Evolutionary conservation across 805 yeast genomes (phyloP).

Genomic region (Ascoidea asiatica): DNA sequence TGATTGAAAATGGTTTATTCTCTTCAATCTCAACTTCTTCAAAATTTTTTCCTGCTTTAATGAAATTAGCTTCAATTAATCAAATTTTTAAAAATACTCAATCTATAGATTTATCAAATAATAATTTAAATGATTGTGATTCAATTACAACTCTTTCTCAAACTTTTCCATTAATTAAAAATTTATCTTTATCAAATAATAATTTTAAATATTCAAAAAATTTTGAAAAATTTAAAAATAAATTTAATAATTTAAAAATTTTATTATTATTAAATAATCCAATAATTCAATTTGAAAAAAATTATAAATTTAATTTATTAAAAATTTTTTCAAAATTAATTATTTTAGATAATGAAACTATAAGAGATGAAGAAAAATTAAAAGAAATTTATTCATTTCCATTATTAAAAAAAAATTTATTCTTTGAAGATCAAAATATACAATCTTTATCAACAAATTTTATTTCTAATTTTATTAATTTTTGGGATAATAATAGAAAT

Average conservation of each 20-base stretch:
- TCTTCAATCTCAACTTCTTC: conserved; percentile 46
- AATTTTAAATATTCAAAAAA: conserved; percentile 41
- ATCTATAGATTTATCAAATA: conserved; percentile 56
- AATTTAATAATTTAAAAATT: conserved; percentile 62
- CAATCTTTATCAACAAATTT: conserved; percentile 67
- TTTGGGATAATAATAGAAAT: conserved; percentile 70
- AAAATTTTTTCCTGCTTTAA: conserved; percentile 81
- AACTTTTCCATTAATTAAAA: conserved; percentile 62
- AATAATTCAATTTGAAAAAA: conserved; percentile 22
- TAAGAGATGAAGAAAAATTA: conserved; percentile 62
- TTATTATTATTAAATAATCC: conserved; percentile 74
- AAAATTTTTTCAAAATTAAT: conserved; percentile 68
- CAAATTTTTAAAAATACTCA: conserved; percentile 29
- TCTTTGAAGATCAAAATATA: conserved; percentile 67
- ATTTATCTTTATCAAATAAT: conserved; percentile 73
- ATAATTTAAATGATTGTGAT: conserved; percentile 44
- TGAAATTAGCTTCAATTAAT: conserved; percentile 62
- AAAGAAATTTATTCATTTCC: conserved; percentile 40
- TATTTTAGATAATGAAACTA: conserved; percentile 61
- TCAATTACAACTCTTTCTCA: conserved; percentile 51
- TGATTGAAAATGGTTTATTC: conserved; percentile 52
- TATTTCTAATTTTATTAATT: conserved; percentile 54
- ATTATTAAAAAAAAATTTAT: conserved; percentile 43
- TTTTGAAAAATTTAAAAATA: conserved; percentile 67
- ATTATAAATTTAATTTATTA: conserved; percentile 49